Percentiles rank a stretch among this genome's conserved stretches.
phyloP scores from a whole-genome alignment of 192 early-diverging fungal genomes.

The Funneliformis mosseae region DNA sequence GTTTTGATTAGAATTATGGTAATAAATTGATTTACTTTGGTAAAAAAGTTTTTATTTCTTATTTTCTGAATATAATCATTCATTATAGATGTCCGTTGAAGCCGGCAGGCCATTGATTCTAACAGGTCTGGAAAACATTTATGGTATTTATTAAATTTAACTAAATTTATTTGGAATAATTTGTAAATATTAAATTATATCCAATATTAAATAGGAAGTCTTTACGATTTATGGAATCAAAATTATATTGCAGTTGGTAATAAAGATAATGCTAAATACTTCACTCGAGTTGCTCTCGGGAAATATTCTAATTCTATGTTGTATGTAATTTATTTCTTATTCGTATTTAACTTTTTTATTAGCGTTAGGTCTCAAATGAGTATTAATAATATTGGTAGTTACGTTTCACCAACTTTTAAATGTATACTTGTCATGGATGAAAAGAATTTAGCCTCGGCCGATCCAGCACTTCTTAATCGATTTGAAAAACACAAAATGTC shows the following conservation, averaged over 20 bases:
- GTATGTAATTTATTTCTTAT: neutral
- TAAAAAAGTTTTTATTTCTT: neutral
- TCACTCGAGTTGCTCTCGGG: conserved; percentile 16
- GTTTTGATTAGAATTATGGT: conserved; percentile 27
- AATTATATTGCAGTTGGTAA: conserved; percentile 17
- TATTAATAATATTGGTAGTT: neutral
- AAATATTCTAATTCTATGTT: conserved; percentile 28
- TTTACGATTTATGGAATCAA: conserved; percentile 35
- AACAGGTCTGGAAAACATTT: conserved; percentile 18
- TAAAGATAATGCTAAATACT: neutral
- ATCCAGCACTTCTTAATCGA: conserved; percentile 14
- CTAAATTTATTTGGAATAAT: neutral
- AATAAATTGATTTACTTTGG: neutral
- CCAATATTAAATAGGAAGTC: neutral
- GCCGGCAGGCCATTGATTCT: conserved; percentile 18
- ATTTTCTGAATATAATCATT: neutral
- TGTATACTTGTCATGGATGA: conserved; percentile 31
- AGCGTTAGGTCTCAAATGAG: neutral
- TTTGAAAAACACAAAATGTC: conserved; percentile 30
- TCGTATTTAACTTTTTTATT: neutral
- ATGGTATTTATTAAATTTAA: conserved; percentile 6
- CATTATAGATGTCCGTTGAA: conserved; percentile 27
- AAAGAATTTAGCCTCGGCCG: neutral
- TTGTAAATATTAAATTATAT: neutral
- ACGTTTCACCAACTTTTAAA: conserved; percentile 16